Conservation (phyloP, 768 basidiomycete species). For the Myochromella boudieri region DNA sequence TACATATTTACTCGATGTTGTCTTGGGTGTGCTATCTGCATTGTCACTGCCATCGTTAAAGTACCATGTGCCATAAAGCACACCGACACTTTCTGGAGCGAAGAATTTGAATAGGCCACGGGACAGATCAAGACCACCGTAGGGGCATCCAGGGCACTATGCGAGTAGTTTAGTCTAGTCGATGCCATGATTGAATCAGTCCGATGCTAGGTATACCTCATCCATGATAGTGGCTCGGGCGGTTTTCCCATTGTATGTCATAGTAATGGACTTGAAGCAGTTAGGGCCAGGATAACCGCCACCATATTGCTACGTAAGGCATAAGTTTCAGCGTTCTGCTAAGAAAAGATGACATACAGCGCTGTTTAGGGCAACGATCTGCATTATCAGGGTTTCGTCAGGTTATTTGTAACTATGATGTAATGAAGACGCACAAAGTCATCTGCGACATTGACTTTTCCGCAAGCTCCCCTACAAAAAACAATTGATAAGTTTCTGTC, state of each 20-base stretch:
- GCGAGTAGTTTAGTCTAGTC: no score
- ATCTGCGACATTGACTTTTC: conserved; percentile 21
- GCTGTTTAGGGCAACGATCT: conserved; percentile 33
- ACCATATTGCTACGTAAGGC: conserved; percentile 48
- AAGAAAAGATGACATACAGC: conserved; percentile 25
- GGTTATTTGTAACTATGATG: neutral
- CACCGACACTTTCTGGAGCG: conserved; percentile 38
- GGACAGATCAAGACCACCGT: conserved; percentile 62
- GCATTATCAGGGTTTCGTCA: neutral
- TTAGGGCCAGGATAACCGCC: conserved; percentile 60
- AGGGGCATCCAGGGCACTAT: conserved; percentile 65
- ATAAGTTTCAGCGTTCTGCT: conserved; percentile 15
- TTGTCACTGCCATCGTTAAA: conserved; percentile 28
- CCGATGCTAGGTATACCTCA: no score
- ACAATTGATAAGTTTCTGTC: neutral
- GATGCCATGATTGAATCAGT: no score
- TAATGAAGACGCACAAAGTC: conserved; percentile 24
- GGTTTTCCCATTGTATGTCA: conserved; percentile 61
- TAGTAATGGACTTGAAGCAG: conserved; percentile 62
- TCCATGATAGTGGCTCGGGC: conserved; percentile 61
- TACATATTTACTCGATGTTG: no score
- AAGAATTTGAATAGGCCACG: conserved; percentile 57
- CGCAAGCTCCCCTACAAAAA: conserved; percentile 30
- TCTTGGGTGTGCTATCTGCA: no score
- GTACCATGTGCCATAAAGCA: conserved; percentile 52